These are phyloP conservation scores for Gossypium trilobum DNA, from an alignment of 441 rosid genomes.

Conservation along the genomic window DNA sequence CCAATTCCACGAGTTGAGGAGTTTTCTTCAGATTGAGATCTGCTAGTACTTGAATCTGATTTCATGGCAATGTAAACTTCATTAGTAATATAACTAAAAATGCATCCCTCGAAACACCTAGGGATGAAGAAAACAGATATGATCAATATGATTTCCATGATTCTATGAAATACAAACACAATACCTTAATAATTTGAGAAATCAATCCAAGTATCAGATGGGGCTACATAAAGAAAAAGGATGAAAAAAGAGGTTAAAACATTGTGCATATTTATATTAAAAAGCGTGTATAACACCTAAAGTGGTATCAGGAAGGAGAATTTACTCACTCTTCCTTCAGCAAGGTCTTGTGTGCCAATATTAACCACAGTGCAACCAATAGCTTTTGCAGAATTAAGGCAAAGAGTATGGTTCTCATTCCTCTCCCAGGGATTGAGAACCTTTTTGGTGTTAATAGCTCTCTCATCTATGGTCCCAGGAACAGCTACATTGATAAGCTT, in stretches of 20 bases:
- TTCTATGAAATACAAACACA: not conserved
- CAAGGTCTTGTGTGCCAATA: conserved; percentile 86
- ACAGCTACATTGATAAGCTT: conserved; percentile 96
- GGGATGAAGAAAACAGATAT: not conserved
- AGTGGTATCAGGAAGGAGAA: not conserved
- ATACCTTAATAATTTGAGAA: conserved; percentile 95
- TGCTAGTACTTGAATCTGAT: conserved; percentile 91
- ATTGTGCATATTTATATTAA: not conserved
- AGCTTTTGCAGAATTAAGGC: conserved; percentile 97
- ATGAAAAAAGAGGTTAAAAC: conserved; percentile 9
- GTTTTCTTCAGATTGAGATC: conserved; percentile 93
- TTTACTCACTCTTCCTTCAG: conserved; percentile 81
- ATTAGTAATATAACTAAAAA: conserved; percentile 14
- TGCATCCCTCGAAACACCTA: not conserved
- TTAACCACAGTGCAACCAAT: conserved; percentile 98
- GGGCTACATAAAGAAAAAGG: conserved; percentile 41
- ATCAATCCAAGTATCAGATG: conserved; percentile 93
- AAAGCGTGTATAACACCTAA: conserved; percentile 2
- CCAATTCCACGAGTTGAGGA: conserved; percentile 84
- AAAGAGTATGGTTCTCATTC: conserved; percentile 91
- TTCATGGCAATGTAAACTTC: conserved; percentile 18
- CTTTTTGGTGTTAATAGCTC: conserved; percentile 86
- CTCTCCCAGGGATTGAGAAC: conserved; percentile 93
- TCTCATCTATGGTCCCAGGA: conserved; percentile 95
- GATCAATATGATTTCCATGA: not conserved